Evolutionary conservation across 139 green algal species (phyloP), one percentile per base, ranked within the genome.

Genomic region (Astrephomene gubernaculifera): DNA sequence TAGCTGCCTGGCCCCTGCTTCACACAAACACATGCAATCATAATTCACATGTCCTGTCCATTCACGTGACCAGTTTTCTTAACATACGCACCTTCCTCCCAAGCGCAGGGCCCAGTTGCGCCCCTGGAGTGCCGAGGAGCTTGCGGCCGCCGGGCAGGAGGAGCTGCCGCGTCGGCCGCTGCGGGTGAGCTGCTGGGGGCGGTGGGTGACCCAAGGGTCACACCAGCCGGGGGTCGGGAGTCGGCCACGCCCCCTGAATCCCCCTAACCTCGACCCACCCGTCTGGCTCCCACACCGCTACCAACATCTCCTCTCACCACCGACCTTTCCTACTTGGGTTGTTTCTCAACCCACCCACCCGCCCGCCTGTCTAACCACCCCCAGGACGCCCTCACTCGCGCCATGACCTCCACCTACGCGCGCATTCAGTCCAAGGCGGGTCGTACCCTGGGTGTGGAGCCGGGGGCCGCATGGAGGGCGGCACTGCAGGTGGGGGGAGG

Each of bases 391-490:
- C 87, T 94, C 44, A 88, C 80, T 19, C 29, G 10, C 38, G 10
- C 76, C 4, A 82, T 96, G 41, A 93, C 86, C 29, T 36, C 60
- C 14, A 44, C 75, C 1, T 95, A 95, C 61, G 81, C 83, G 6
- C 38, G 22, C 38, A 53, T 87, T 41, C 81, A 90, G 69, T 72
- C 81, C 63, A 70, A 71, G 68, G 89, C 81, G 57, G 86, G 86
- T 33, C 72, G 44, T 29, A 75, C 64, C n/a, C 71, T 93, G 75
- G 94, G 92, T 33, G 74, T 97, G 29, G 67, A 67, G 4, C 45
- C 85, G 35, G 92, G 95, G 1, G 91, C 90, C 53, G 94, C 94
- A 7, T 98, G 94, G 96, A 88, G 91, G 17, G 91, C 82, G 22
- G 95, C 94, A 9, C 31, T 97, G 72, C 70, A 92, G 76, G 76